Evolutionary conservation across 2,329 filamentous ascomycete species (phyloP).

Genomic region (Cadophora sp.): DNA sequence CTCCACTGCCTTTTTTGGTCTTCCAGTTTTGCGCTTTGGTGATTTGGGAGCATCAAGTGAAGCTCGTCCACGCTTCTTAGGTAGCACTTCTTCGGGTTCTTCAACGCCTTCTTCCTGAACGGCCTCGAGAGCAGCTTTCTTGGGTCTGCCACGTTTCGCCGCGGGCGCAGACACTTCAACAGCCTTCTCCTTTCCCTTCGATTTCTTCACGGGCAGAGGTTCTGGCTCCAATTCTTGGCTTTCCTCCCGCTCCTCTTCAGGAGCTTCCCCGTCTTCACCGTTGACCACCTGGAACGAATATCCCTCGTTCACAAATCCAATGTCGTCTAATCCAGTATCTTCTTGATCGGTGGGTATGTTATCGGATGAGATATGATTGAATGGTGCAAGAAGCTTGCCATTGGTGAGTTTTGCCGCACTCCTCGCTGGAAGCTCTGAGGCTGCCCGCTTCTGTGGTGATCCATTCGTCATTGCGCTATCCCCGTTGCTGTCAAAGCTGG

Average conservation of each 20-base stretch:
- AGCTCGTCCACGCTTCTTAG: conserved; percentile 14
- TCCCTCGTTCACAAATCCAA: conserved; percentile 57
- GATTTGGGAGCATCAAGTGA: conserved; percentile 21
- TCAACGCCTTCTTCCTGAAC: conserved; percentile 25
- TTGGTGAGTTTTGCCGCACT: conserved; percentile 34
- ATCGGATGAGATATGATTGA: conserved; percentile 14
- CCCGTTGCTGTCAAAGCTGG: conserved; percentile 31
- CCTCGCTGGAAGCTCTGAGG: conserved; percentile 27
- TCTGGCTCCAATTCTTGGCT: conserved; percentile 28
- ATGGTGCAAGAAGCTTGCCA: conserved; percentile 32
- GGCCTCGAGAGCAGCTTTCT: conserved; percentile 32
- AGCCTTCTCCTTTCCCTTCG: conserved; percentile 34
- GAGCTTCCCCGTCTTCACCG: conserved; percentile 43
- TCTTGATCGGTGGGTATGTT: conserved; percentile 38
- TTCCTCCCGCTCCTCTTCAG: conserved; percentile 37
- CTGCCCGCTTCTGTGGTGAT: conserved; percentile 34
- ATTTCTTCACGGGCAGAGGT: conserved; percentile 32
- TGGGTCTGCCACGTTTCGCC: conserved; percentile 40
- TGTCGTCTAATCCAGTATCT: conserved; percentile 48
- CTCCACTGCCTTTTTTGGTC: conserved; percentile 24
- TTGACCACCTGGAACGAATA: conserved; percentile 38
- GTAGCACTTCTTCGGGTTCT: background rate
- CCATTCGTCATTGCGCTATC: conserved; percentile 11
- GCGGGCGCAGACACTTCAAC: conserved; percentile 40
- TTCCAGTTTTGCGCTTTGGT: conserved; percentile 23